Percentiles rank a stretch among this genome's conserved stretches.
These are phyloP conservation scores for Mrakia frigida DNA, from an alignment of 768 basidiomycete genomes.

Conservation along the genomic window DNA sequence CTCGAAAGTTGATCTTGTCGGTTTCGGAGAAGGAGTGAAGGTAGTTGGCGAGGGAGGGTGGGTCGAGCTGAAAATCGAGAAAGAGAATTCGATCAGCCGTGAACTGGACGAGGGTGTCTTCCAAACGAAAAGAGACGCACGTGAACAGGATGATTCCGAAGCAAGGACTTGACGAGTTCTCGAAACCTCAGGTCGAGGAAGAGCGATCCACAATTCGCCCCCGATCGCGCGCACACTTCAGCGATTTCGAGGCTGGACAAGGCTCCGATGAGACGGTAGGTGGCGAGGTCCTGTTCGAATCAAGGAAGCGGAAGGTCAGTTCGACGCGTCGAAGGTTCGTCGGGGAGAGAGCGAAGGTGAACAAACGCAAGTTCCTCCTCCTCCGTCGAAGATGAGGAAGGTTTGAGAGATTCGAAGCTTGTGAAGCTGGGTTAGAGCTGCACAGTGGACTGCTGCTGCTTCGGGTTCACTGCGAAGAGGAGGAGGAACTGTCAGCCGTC, in stretches of 20 bases:
- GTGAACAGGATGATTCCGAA: conserved; percentile 68
- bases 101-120: not conserved
- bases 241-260: conserved; percentile 80
- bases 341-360: not conserved
- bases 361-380: conserved; percentile 2
- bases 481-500: not conserved
- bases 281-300: conserved; percentile 47
- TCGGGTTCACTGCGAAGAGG: conserved; percentile 57
- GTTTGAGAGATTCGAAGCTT: conserved; percentile 72
- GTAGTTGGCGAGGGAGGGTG: conserved; percentile 68
- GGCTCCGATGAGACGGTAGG: conserved; percentile 67
- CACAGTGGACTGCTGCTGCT: conserved; percentile 87
- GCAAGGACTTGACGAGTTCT: conserved; percentile 62
- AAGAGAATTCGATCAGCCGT: not conserved
- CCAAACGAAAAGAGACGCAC: not conserved
- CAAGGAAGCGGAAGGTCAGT: conserved; percentile 22
- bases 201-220: conserved; percentile 78
- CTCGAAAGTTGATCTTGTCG: conserved; percentile 72
- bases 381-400: conserved; percentile 80
- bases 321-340: not conserved
- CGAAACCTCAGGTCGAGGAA: conserved; percentile 83
- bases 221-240: conserved; percentile 80
- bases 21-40: conserved; percentile 80
- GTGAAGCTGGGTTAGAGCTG: conserved; percentile 71
- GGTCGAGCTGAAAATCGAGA: conserved; percentile 58